Conservation (phyloP, 495 filamentous ascomycete species). For the Lasiosphaeria miniovina region DNA sequence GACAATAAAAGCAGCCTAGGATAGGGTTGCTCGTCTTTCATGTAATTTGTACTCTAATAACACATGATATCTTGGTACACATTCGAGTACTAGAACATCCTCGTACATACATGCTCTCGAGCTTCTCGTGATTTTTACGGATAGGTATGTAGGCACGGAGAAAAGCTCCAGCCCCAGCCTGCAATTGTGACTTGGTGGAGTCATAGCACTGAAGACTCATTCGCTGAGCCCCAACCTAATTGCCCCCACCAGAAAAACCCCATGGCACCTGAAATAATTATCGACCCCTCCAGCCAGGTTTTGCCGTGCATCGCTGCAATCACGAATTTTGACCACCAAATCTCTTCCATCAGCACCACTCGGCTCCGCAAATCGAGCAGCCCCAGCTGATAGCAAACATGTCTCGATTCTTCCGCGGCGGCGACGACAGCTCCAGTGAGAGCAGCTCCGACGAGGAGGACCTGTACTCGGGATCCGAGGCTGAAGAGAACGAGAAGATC, state of each 20-base stretch:
- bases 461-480: conserved; percentile 75
- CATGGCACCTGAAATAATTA: conserved; percentile 35
- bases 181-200: conserved; percentile 5
- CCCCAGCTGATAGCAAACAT: conserved; percentile 45
- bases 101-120: no score
- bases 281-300: conserved; percentile 31
- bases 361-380: conserved; percentile 8
- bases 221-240: conserved; percentile 31
- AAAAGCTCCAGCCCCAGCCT: background rate
- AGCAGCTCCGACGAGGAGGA: conserved; percentile 88
- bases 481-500: conserved; percentile 53
- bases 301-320: conserved; percentile 18
- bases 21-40: no score
- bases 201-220: conserved; percentile 10
- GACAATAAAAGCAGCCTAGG: no score
- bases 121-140: no score
- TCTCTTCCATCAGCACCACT: conserved; percentile 5
- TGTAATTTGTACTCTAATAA: no score
- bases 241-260: conserved; percentile 36
- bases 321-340: conserved; percentile 4
- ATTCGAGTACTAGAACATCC: no score
- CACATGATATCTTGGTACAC: no score
- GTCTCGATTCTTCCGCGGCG: conserved; percentile 96
- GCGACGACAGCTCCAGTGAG: conserved; percentile 81
- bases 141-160: background rate